A percentile compares a stretch with the other conserved stretches of the same genome.
phyloP scores from a whole-genome alignment of 257 asterid species.

The Solanum sitiens region DNA sequence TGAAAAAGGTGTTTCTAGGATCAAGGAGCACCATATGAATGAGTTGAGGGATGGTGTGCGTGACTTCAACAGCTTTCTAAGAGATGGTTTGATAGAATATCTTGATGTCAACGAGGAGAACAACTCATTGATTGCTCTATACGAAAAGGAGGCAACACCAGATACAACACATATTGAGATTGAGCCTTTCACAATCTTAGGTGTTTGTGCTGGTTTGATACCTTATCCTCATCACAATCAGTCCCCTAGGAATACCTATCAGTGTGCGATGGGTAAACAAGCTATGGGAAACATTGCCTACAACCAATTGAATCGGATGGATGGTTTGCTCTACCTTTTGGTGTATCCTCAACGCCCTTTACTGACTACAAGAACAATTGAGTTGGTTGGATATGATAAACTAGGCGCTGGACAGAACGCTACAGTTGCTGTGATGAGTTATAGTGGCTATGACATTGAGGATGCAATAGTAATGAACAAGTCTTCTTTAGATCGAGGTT shows the following conservation, averaged over 20 bases:
- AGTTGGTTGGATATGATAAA: slow-evolving; percentile 84
- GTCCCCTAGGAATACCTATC: slow-evolving; percentile 98
- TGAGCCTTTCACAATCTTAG: slow-evolving; percentile 91
- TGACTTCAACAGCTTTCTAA: slow-evolving; percentile 60
- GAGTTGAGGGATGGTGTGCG: slow-evolving; percentile 96
- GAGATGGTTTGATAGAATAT: slow-evolving; percentile 87
- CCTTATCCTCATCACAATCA: slow-evolving; percentile 99
- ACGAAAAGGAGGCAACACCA: slow-evolving; percentile 68
- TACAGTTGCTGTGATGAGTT: slow-evolving; percentile 97
- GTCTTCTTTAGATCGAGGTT: slow-evolving; percentile 95
- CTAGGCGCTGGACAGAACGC: slow-evolving; percentile 99
- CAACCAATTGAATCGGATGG: slow-evolving; percentile 88
- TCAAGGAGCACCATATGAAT: slow-evolving; percentile 90
- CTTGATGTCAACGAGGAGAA: slow-evolving; percentile 98
- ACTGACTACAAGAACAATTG: slow-evolving; percentile 82
- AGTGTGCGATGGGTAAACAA: slow-evolving; percentile 99
- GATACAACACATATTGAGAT: slow-evolving; percentile 91
- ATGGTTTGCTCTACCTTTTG: slow-evolving; percentile 72
- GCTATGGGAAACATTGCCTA: slow-evolving; percentile 98
- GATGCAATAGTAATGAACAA: slow-evolving; percentile 99
- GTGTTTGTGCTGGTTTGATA: slow-evolving; percentile 85
- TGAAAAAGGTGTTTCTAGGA: slow-evolving; percentile 85
- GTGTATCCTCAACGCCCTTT: slow-evolving; percentile 97
- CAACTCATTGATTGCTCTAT: slow-evolving; percentile 84
- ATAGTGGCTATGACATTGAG: slow-evolving; percentile 96